Evolutionary conservation across 306 rosid genomes (phyloP).

Genomic region (Dryas alaskensis): DNA sequence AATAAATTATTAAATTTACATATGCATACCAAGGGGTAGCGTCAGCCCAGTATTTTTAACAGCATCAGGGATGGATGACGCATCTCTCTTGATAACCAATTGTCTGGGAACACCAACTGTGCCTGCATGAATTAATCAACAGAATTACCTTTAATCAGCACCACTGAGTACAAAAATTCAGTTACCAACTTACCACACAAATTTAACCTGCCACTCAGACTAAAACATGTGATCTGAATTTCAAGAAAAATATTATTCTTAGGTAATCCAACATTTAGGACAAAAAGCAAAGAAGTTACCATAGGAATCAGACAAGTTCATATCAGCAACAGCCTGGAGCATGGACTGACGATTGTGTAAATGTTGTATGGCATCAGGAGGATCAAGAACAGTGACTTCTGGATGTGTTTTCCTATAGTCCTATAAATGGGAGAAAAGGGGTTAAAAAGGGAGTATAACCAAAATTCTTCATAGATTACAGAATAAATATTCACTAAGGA

Average conservation of each 20-base stretch:
- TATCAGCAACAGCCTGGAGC: slow-evolving; percentile 96
- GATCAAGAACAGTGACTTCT: slow-evolving; percentile 90
- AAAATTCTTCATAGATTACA: slow-evolving; percentile 1
- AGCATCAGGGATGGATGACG: slow-evolving; percentile 68
- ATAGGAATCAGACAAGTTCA: slow-evolving; percentile 65
- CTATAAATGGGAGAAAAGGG: slow-evolving; percentile 37
- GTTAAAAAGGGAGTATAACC: slow-evolving; percentile 7
- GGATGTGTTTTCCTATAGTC: slow-evolving; percentile 81
- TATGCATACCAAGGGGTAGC: slow-evolving; percentile 76
- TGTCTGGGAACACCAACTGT: slow-evolving; percentile 76
- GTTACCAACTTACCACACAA: neutral
- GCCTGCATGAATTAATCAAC: slow-evolving; percentile 42
- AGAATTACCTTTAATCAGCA: slow-evolving; percentile 14
- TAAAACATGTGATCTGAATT: slow-evolving; percentile 12
- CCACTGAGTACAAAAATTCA: slow-evolving; percentile 14
- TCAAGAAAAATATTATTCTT: slow-evolving; percentile 14
- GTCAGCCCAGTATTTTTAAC: slow-evolving; percentile 64
- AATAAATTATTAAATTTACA: neutral
- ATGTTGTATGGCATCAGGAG: slow-evolving; percentile 91
- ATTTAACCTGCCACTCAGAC: neutral
- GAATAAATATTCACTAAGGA: neutral
- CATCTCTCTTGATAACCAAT: slow-evolving; percentile 82
- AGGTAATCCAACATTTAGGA: neutral
- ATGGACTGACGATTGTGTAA: slow-evolving; percentile 78
- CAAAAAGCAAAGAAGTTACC: slow-evolving; percentile 41